phyloP scores from a whole-genome alignment of 1,284 basidiomycete genomes.

The Trichosporon asahii region DNA sequence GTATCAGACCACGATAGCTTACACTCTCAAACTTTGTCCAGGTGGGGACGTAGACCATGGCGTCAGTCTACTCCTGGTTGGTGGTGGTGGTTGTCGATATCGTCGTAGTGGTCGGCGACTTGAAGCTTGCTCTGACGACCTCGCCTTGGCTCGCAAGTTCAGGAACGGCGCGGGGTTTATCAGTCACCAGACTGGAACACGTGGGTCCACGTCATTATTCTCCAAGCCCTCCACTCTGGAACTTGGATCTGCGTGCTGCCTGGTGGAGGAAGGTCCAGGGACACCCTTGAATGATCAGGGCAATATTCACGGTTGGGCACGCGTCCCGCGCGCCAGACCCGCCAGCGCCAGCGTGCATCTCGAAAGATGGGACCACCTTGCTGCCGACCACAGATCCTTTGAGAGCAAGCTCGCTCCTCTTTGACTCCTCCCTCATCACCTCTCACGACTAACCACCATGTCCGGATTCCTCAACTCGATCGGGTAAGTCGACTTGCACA shows the following conservation, averaged over 20 bases:
- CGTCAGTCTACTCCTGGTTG: not conserved
- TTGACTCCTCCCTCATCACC: not conserved
- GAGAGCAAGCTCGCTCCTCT: not conserved
- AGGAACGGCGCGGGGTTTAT: slow-evolving; percentile 1
- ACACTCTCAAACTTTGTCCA: slow-evolving; percentile 53
- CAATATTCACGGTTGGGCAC: slow-evolving; percentile 3
- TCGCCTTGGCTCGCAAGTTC: slow-evolving; percentile 1
- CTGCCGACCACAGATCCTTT: not conserved
- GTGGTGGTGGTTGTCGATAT: not conserved
- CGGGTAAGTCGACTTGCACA: slow-evolving; percentile 32
- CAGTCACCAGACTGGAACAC: not conserved
- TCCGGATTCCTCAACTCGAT: slow-evolving; percentile 50
- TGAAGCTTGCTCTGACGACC: slow-evolving; percentile 1
- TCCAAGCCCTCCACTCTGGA: not conserved
- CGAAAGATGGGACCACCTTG: slow-evolving; percentile 2
- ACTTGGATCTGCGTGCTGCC: not conserved
- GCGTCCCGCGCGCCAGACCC: not conserved
- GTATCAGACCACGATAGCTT: not conserved
- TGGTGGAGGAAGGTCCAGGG: not conserved
- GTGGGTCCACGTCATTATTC: not conserved
- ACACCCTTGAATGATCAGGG: not conserved
- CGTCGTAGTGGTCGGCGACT: not conserved
- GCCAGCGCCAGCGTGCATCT: not conserved
- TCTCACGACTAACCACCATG: slow-evolving; percentile 26
- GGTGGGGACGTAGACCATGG: slow-evolving; percentile 50